Evolutionary conservation across 257 asterid species (phyloP).

Genomic region (Mentha longifolia): DNA sequence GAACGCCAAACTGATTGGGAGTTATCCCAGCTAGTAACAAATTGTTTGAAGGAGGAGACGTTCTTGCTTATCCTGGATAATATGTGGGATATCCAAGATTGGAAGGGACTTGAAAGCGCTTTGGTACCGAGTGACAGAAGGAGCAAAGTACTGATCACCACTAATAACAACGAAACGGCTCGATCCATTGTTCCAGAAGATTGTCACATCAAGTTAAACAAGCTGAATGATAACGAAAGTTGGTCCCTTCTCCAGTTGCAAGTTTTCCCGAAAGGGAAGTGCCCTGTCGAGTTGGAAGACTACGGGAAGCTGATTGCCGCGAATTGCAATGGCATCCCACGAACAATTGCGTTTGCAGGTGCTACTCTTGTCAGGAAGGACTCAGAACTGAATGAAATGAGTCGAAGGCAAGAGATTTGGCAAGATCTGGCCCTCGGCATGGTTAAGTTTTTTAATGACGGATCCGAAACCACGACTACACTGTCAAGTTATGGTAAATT

Average conservation of each 20-base stretch:
- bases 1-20: not conserved
- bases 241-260: slow-evolving; percentile 42
- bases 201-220: slow-evolving; percentile 32
- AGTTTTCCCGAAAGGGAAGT: too few species aligned
- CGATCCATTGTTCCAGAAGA: slow-evolving; percentile 17
- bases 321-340: slow-evolving; percentile 51
- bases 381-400: slow-evolving; percentile 10
- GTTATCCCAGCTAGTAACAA: slow-evolving; percentile 27
- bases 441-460: slow-evolving; percentile 6
- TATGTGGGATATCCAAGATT: slow-evolving; percentile 36
- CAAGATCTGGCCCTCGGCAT: slow-evolving; percentile 33
- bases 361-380: slow-evolving; percentile 42
- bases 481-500: slow-evolving; percentile 45
- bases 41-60: slow-evolving; percentile 20
- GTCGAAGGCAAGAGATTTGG: slow-evolving; percentile 37
- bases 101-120: slow-evolving; percentile 38
- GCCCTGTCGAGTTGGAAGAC: slow-evolving; percentile 41
- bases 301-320: slow-evolving; percentile 39
- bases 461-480: slow-evolving; percentile 30
- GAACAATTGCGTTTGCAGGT: slow-evolving; percentile 49
- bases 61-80: slow-evolving; percentile 47
- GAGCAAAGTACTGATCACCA: slow-evolving; percentile 51
- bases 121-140: slow-evolving; percentile 29
- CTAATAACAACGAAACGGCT: slow-evolving; percentile 35
- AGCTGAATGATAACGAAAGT: slow-evolving; percentile 38